These are phyloP conservation scores for Conoideocrella luteorostrata DNA, from an alignment of 2,329 filamentous ascomycete genomes.

Conservation along the genomic window DNA sequence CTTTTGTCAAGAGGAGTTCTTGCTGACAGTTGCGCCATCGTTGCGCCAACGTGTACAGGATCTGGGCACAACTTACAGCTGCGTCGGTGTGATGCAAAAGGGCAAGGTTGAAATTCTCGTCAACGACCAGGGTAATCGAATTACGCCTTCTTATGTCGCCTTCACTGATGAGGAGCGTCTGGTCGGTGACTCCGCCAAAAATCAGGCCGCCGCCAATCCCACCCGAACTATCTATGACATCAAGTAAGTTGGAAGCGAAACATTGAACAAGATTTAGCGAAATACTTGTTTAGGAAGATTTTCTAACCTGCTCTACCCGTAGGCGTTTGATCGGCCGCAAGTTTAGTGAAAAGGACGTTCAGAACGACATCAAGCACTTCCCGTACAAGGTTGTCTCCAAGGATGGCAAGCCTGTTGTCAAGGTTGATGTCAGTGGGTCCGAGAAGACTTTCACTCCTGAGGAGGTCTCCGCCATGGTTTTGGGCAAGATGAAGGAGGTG, in stretches of 20 bases:
- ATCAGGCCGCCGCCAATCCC: constrained; percentile 81
- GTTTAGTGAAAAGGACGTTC: constrained; percentile 77
- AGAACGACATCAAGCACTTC: constrained; percentile 95
- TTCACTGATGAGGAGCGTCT: constrained; percentile 96
- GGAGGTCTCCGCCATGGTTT: constrained; percentile 74
- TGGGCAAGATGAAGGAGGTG: constrained; percentile 80
- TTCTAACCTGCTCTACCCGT: not conserved
- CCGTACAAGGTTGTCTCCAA: constrained; percentile 91
- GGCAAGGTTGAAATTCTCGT: constrained; percentile 93
- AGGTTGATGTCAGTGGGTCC: constrained; percentile 60
- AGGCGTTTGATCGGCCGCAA: constrained; percentile 84
- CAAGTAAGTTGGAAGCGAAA: constrained; percentile 61
- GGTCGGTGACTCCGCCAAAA: constrained; percentile 96
- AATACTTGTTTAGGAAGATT: not conserved
- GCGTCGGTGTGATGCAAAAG: constrained; percentile 93
- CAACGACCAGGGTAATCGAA: constrained; percentile 96
- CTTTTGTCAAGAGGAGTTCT: not conserved
- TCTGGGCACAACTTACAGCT: constrained; percentile 83
- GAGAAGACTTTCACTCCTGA: constrained; percentile 73
- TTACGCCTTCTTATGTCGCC: constrained; percentile 90
- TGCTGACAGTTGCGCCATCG: constrained; percentile 1
- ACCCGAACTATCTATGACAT: constrained; percentile 71
- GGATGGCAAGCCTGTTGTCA: constrained; percentile 81
- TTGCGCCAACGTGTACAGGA: constrained; percentile 36
- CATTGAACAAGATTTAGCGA: not conserved